A percentile compares a stretch with the other conserved stretches of the same genome.
These are phyloP conservation scores for Triadica sebifera DNA, from an alignment of 345 rosid species.

Conservation along the genomic window DNA sequence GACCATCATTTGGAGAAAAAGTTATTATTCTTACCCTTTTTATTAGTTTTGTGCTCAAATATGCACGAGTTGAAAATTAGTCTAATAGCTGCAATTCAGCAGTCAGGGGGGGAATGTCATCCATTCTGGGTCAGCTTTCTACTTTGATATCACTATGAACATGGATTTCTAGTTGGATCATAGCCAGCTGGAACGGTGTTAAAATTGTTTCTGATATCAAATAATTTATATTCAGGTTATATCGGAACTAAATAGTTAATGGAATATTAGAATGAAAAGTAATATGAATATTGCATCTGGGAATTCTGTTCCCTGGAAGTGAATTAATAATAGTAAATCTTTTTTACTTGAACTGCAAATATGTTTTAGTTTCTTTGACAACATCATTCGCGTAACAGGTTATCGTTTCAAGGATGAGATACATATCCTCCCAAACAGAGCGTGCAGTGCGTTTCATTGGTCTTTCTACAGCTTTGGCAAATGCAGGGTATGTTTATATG, in stretches of 20 bases:
- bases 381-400: constrained; percentile 43
- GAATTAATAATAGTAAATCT: background rate
- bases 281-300: background rate
- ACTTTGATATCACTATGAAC: background rate
- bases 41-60: background rate
- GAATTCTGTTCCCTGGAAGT: background rate
- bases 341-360: background rate
- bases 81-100: background rate
- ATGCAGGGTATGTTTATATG: constrained; percentile 64
- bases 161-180: background rate
- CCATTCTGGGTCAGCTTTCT: background rate
- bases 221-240: background rate
- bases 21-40: background rate
- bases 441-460: constrained; percentile 88
- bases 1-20: background rate
- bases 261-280: background rate
- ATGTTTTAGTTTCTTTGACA: background rate
- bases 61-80: background rate
- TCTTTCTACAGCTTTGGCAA: constrained; percentile 96
- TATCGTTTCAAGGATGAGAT: constrained; percentile 98
- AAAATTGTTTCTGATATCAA: background rate
- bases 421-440: constrained; percentile 97
- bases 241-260: background rate
- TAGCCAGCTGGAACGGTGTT: background rate
- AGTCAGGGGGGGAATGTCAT: background rate